Conservation (phyloP, 2,329 filamentous ascomycete genomes). For the Calonectria honghensis region DNA sequence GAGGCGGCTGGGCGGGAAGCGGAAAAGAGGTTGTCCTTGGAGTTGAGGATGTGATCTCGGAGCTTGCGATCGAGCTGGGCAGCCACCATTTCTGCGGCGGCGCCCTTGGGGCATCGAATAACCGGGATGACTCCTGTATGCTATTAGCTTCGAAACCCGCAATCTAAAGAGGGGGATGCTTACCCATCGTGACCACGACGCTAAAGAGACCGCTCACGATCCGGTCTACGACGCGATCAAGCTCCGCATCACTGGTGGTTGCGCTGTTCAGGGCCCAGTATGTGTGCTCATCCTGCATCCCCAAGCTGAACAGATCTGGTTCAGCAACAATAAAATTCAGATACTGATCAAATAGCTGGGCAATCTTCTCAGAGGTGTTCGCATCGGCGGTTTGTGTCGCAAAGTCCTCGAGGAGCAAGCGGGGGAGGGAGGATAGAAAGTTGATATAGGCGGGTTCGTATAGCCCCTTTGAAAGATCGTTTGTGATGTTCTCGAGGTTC, state of each 20-base stretch:
- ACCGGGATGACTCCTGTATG: constrained; percentile 88
- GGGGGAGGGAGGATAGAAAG: constrained; percentile 94
- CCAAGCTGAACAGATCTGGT: constrained; percentile 94
- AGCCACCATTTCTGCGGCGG: constrained; percentile 94
- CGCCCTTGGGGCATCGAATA: constrained; percentile 94
- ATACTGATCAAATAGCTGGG: constrained; percentile 97
- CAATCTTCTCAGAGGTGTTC: constrained; percentile 90
- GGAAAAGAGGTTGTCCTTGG: constrained; percentile 97
- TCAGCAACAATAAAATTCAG: constrained; percentile 98
- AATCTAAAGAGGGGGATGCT: constrained; percentile 45
- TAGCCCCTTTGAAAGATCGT: constrained; percentile 88
- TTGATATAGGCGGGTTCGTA: constrained; percentile 98
- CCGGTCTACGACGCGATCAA: constrained; percentile 90
- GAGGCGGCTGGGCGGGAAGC: constrained; percentile 73
- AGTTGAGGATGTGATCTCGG: constrained; percentile 96
- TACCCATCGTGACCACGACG: constrained; percentile 98
- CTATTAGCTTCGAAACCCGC: constrained; percentile 32
- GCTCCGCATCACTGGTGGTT: constrained; percentile 90
- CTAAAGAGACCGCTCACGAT: constrained; percentile 98
- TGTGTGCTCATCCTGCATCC: constrained; percentile 91
- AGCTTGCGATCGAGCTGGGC: constrained; percentile 96
- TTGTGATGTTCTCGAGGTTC: constrained; percentile 89
- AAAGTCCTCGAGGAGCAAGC: constrained; percentile 95
- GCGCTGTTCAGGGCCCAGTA: constrained; percentile 98
- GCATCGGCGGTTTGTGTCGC: constrained; percentile 89